phyloP scores from a whole-genome alignment of 2,329 filamentous ascomycete species.

The Paecilomyces fulvus region DNA sequence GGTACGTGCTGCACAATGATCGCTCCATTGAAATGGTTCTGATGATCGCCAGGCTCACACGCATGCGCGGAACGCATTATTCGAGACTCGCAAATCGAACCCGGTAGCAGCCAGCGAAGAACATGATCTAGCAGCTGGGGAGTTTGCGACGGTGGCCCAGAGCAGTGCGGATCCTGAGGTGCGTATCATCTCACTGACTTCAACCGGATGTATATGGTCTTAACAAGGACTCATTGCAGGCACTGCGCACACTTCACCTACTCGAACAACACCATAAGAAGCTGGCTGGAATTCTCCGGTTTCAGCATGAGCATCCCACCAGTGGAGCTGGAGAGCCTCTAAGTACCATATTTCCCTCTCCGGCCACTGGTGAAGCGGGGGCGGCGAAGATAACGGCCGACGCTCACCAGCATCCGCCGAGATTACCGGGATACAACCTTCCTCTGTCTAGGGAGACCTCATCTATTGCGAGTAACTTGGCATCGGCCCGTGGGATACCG shows the following conservation, averaged over 20 bases:
- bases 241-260: constrained; percentile 71
- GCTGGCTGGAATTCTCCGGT: constrained; percentile 71
- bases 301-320: constrained; percentile 50
- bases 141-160: constrained; percentile 77
- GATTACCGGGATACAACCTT: constrained; percentile 32
- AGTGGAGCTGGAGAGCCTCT: constrained; percentile 10
- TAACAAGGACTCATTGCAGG: constrained; percentile 44
- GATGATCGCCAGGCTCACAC: constrained; percentile 61
- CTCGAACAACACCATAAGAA: constrained; percentile 82
- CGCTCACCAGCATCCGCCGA: constrained; percentile 29
- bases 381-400: constrained; percentile 19
- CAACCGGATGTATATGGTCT: background rate
- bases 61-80: constrained; percentile 75
- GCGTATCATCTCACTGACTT: constrained; percentile 5
- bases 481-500: constrained; percentile 72
- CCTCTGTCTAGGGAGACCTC: constrained; percentile 60
- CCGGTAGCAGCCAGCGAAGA: constrained; percentile 77
- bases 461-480: constrained; percentile 81
- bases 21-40: background rate
- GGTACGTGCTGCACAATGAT: constrained; percentile 33
- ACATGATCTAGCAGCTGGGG: constrained; percentile 77
- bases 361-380: constrained; percentile 10
- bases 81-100: constrained; percentile 58
- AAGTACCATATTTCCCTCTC: constrained; percentile 4
- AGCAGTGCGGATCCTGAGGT: constrained; percentile 57